Conservation (phyloP, 208 protist species). For the Crithidia sp. region DNA sequence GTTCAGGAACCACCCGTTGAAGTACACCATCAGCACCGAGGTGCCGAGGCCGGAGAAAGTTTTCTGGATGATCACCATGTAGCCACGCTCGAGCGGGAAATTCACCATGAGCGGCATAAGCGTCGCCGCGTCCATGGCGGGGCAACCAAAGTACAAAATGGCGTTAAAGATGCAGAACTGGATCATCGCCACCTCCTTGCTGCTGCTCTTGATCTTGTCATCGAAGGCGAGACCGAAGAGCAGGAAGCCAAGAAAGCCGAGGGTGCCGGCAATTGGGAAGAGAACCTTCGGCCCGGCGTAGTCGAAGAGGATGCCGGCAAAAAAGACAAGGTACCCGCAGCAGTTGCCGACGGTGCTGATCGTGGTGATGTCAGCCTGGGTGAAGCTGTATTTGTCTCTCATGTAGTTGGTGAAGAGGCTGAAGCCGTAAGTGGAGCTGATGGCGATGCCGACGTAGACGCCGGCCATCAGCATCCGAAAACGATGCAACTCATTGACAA, state of each 20-base stretch:
- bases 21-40: slow-evolving; percentile 80
- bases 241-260: slow-evolving; percentile 63
- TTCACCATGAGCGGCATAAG: slow-evolving; percentile 86
- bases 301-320: slow-evolving; percentile 77
- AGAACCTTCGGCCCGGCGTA: slow-evolving; percentile 64
- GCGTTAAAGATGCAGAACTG: slow-evolving; percentile 72
- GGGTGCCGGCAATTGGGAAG: slow-evolving; percentile 39
- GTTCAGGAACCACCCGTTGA: slow-evolving; percentile 75
- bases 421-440: slow-evolving; percentile 82
- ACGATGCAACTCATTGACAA: slow-evolving; percentile 73
- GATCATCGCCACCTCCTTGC: slow-evolving; percentile 42
- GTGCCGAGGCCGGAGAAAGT: slow-evolving; percentile 82
- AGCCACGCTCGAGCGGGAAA: slow-evolving; percentile 78
- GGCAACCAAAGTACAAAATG: slow-evolving; percentile 69
- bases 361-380: slow-evolving; percentile 76
- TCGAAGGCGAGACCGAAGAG: slow-evolving; percentile 76
- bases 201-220: slow-evolving; percentile 44
- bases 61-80: slow-evolving; percentile 82
- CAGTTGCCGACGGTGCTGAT: slow-evolving; percentile 85
- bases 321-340: slow-evolving; percentile 63
- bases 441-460: slow-evolving; percentile 63
- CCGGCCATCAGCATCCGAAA: slow-evolving; percentile 77
- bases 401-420: slow-evolving; percentile 73
- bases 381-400: slow-evolving; percentile 56
- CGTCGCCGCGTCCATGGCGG: slow-evolving; percentile 61